Evolutionary conservation across 768 basidiomycete genomes (phyloP).

Genomic region (Suillus fuscotomentosus): DNA sequence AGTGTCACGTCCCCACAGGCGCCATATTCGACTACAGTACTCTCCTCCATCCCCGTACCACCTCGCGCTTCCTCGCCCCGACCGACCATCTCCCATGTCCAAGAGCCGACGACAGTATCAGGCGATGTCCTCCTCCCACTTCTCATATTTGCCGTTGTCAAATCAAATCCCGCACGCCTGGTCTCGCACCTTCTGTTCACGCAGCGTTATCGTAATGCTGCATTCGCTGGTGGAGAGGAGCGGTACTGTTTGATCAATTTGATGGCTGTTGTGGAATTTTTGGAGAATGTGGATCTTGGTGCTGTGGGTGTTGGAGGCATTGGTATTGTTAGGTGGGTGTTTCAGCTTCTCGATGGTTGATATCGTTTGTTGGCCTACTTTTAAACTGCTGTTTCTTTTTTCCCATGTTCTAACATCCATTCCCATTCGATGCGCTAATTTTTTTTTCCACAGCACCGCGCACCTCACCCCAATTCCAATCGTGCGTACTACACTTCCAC

Average conservation of each 20-base stretch:
- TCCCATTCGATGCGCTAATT: neutral
- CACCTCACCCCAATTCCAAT: conserved; percentile 83
- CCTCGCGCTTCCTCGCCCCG: conserved; percentile 11
- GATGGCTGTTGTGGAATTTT: conserved; percentile 92
- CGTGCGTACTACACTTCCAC: conserved; percentile 42
- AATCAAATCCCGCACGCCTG: conserved; percentile 83
- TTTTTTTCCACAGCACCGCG: conserved; percentile 50
- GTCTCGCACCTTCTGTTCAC: conserved; percentile 48
- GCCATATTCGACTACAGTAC: neutral
- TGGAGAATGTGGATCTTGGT: conserved; percentile 90
- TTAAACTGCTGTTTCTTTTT: neutral
- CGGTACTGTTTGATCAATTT: conserved; percentile 93
- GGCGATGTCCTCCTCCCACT: conserved; percentile 91
- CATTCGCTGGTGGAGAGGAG: conserved; percentile 68
- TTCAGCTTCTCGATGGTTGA: neutral
- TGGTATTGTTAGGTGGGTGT: conserved; percentile 53
- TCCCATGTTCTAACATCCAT: neutral
- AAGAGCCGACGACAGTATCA: conserved; percentile 55
- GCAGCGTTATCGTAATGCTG: conserved; percentile 29
- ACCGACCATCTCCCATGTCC: conserved; percentile 12
- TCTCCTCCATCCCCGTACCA: neutral
- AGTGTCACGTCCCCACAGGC: conserved; percentile 5
- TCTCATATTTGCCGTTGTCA: conserved; percentile 93
- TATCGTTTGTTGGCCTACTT: conserved; percentile 9
- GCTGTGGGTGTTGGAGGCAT: conserved; percentile 62